Evolutionary conservation across 1,284 basidiomycete species (phyloP), one percentile per base, ranked within the genome.

Genomic region (Ceratobasidium sp.): DNA sequence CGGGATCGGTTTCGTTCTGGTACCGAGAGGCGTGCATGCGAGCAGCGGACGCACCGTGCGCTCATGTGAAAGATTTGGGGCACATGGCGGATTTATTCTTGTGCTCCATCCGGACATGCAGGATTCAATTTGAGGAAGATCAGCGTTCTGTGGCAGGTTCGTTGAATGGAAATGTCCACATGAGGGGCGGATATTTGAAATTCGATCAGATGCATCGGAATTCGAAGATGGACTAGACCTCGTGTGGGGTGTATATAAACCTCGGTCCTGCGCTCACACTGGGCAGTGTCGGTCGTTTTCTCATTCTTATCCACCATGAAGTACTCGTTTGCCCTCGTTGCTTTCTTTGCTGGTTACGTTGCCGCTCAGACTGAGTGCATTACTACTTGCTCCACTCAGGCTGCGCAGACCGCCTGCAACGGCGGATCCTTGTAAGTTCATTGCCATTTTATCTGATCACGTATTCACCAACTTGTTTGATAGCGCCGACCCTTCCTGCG

Each of bases 321-420:
- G 62, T 65, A 32, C 25, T 22, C 35, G 17, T 34, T 54, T 54
- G 62, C 27, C 22, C 32, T 65, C 25, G 50, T 34, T 32, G 50
- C 27, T 45, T 1, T 54, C 10, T 54, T 65, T 17, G 62, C 50
- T 65, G 62, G 49, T 22, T 38, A 40, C 32, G 62, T 31, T 38
- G 62, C 50, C n/a, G 62, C 62, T 22, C 62, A 65, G 62, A 42
- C 47, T 25, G 27, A 10, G 3, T 64, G 60, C 22, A 32, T 64
- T 12, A 32, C 52, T 13, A 50, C 27, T 20, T 64, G 60, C 47
- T n/a, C 31, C 15, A 49, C 60, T 10, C 47, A 64, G 20, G 45
- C 60, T 40, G 60, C 60, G 13, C 22, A 13, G 17, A 34, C 47
- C 12, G 60, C 60, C 22, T 45, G 60, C 5, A 53, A 50, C 50